Conservation (phyloP, 2,329 filamentous ascomycete species). For the Phialemoniopsis sp. region DNA sequence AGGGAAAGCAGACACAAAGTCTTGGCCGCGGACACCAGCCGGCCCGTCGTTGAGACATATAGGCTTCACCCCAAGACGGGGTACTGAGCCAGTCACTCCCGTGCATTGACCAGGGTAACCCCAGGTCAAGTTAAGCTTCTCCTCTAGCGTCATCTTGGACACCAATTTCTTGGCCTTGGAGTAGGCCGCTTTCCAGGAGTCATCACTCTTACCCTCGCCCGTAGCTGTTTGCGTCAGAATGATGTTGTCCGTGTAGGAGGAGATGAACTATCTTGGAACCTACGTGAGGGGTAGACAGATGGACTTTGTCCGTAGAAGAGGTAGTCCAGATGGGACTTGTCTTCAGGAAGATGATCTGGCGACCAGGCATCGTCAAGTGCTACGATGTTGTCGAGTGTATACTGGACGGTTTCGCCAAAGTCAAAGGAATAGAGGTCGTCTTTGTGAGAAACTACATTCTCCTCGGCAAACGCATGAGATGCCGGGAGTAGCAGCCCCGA, state of each 20-base stretch:
- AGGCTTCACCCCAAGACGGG: constrained; percentile 33
- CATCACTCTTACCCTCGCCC: not conserved
- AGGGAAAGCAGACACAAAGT: constrained; percentile 46
- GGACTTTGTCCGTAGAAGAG: constrained; percentile 45
- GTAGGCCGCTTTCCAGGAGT: constrained; percentile 62
- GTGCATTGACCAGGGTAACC: too few species aligned
- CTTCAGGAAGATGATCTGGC: too few species aligned
- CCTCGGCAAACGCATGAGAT: too few species aligned
- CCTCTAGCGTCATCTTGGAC: constrained; percentile 65
- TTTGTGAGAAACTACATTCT: too few species aligned
- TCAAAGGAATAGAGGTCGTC: too few species aligned
- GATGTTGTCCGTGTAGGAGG: not conserved
- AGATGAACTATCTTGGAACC: not conserved
- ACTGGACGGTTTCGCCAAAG: too few species aligned
- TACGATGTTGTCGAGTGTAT: too few species aligned
- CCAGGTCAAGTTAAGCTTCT: constrained; percentile 50
- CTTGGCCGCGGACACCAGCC: constrained; percentile 22
- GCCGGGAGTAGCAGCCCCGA: too few species aligned
- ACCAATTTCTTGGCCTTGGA: constrained; percentile 66
- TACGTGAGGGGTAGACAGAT: constrained; percentile 45
- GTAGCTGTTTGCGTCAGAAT: not conserved
- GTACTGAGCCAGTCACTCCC: constrained; percentile 15
- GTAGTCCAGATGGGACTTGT: too few species aligned
- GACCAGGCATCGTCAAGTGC: too few species aligned
- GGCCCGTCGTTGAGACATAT: constrained; percentile 41